phyloP scores from a whole-genome alignment of 1,139 yeast genomes.

The Hansenula sp. region DNA sequence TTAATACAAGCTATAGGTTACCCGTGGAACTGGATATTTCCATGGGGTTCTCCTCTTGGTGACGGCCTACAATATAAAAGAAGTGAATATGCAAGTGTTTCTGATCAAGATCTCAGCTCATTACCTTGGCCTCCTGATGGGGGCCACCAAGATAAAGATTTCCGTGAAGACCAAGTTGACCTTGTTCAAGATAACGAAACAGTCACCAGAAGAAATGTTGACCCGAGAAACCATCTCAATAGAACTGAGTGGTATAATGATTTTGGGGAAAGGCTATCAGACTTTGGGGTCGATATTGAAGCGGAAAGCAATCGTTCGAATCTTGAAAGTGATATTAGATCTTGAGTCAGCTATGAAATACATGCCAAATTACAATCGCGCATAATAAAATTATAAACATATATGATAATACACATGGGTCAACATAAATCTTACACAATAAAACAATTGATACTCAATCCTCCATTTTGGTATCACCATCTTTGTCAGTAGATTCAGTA shows the following conservation, averaged over 20 bases:
- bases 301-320: conserved; percentile 35
- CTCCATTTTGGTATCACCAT: conserved; percentile 31
- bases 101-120: conserved; percentile 55
- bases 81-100: conserved; percentile 42
- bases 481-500: conserved; percentile 16
- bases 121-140: conserved; percentile 93
- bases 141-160: conserved; percentile 38
- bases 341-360: background rate
- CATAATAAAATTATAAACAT: background rate
- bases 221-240: conserved; percentile 24
- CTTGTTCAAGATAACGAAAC: conserved; percentile 25
- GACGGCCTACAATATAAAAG: conserved; percentile 50
- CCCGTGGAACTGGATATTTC: conserved; percentile 62
- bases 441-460: background rate
- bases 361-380: background rate
- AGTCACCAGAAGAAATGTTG: conserved; percentile 28
- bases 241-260: conserved; percentile 68
- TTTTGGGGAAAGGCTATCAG: conserved; percentile 77
- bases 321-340: background rate
- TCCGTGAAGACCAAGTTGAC: conserved; percentile 9
- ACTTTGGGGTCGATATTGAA: conserved; percentile 84
- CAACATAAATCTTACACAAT: background rate
- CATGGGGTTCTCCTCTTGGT: conserved; percentile 60
- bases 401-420: background rate
- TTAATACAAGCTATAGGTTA: conserved; percentile 48